Base-by-base conservation (phyloP, 768 basidiomycete genomes). In the Phanerodontia chrysosporium region DNA sequence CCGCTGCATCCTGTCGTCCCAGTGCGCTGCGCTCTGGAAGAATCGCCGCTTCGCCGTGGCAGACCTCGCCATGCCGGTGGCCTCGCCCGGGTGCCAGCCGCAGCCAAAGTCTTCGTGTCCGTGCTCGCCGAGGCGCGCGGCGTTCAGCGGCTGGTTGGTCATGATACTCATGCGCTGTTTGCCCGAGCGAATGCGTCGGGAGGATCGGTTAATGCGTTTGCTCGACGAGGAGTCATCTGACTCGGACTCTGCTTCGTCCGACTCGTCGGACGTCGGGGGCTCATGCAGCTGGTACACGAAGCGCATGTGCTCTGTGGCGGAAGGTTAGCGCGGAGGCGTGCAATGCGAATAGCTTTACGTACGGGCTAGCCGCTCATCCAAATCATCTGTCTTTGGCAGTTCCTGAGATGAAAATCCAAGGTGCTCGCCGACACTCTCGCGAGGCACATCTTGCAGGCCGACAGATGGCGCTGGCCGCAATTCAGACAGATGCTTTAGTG, bases 401-500 rank as follows among this genome's bases (percentile, higher is more conserved):
- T 79, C 78, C 36, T 78, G 78, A 13, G 82, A 79, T 30, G 80
- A 78, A 58, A 89, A 78, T 0, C 84, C 84, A 4, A 91, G 74
- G 63, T 90, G 86, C 32, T 77, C 73, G 3, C 79, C 81, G 6
- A 96, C 64, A 32, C 83, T 84, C 63, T 91, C 84, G 44, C 80
- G 72, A 0, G 95, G 94, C 1, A 92, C 88, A 51, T 89, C 85
- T 24, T 95, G 92, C 78, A 96, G 82, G 46, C 83, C 86, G 0
- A 92, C 92, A 5, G 92, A 92, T 1, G 97, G 97, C 0, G 91
- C 92, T 57, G 83, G 80, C 3, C 81, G 81, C 45, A 90, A 69
- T 62, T 83, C 78, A 22, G 80, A 75, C 3, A 90, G 74, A 45
- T 83, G 80, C 48, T 83, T 78, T 45, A 88, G 69, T 58, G 83